Evolutionary conservation across 306 rosid species (phyloP).

Genomic region (Ormosia semicastrata): DNA sequence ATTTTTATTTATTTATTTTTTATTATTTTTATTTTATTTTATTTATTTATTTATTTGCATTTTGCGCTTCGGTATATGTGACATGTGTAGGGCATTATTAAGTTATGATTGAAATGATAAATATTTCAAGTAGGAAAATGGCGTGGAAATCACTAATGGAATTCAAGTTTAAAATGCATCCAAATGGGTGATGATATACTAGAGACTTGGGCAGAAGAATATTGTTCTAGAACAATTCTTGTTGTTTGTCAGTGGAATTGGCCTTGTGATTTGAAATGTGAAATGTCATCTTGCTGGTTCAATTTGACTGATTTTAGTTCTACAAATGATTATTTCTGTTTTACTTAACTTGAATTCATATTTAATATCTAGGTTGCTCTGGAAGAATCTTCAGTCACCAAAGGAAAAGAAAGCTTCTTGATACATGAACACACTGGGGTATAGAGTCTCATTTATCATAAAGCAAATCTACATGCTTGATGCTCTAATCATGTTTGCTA

Average conservation of each 20-base stretch:
- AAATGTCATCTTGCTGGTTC: neutral
- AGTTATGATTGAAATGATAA: neutral
- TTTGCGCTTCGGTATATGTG: too few relatives aligned
- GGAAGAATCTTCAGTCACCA: conserved; percentile 50
- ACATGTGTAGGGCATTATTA: neutral
- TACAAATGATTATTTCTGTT: conserved; percentile 10
- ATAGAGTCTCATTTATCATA: too few relatives aligned
- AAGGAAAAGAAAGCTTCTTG: conserved; percentile 82
- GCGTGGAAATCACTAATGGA: neutral
- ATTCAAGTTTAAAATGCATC: neutral
- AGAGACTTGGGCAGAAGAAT: conserved; percentile 5
- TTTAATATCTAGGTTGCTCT: conserved; percentile 47
- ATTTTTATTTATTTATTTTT: too few relatives aligned
- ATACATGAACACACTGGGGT: conserved; percentile 71
- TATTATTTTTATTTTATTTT: too few relatives aligned
- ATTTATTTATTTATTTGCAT: too few relatives aligned
- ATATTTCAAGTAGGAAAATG: neutral
- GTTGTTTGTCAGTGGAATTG: neutral
- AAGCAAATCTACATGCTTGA: too few relatives aligned
- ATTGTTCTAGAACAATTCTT: neutral
- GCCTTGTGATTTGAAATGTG: neutral
- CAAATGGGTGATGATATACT: neutral
- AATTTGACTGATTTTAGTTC: neutral
- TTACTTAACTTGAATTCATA: neutral
- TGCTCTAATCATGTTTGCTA: too few relatives aligned